These are phyloP conservation scores for Irpex sp. DNA, from an alignment of 1,284 basidiomycete species.

Conservation along the genomic window DNA sequence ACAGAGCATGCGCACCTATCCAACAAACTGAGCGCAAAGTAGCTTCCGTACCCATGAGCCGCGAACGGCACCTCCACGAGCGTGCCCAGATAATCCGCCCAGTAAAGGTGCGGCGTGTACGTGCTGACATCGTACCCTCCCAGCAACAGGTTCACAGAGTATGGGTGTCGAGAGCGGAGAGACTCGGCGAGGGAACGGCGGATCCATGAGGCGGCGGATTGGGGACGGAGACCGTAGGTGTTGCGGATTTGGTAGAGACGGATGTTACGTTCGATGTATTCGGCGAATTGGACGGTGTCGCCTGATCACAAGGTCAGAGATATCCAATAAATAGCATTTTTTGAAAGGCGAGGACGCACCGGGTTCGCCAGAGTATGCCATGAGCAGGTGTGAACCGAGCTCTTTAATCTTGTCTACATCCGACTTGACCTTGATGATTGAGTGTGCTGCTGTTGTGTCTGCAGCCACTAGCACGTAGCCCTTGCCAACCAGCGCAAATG, in stretches of 20 bases:
- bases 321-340: background rate
- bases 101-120: slow-evolving; percentile 79
- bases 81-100: slow-evolving; percentile 96
- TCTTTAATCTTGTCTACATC: slow-evolving; percentile 98
- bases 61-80: slow-evolving; percentile 88
- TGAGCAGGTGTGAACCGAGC: slow-evolving; percentile 88
- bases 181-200: slow-evolving; percentile 88
- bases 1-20: slow-evolving; percentile 60
- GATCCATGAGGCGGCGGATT: slow-evolving; percentile 93
- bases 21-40: slow-evolving; percentile 89
- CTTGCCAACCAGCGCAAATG: slow-evolving; percentile 80
- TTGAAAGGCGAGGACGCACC: slow-evolving; percentile 42
- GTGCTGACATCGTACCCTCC: slow-evolving; percentile 84
- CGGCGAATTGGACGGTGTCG: slow-evolving; percentile 96
- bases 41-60: slow-evolving; percentile 93
- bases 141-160: slow-evolving; percentile 90
- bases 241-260: slow-evolving; percentile 96
- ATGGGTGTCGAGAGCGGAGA: slow-evolving; percentile 84
- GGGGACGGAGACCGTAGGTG: slow-evolving; percentile 84
- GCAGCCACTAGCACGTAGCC: slow-evolving; percentile 90
- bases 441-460: slow-evolving; percentile 86
- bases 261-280: slow-evolving; percentile 95
- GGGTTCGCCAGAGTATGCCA: slow-evolving; percentile 94
- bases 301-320: slow-evolving; percentile 42
- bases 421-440: slow-evolving; percentile 96